phyloP scores from a whole-genome alignment of 371 early-diverging fungal genomes.

The Mucor piriformis region DNA sequence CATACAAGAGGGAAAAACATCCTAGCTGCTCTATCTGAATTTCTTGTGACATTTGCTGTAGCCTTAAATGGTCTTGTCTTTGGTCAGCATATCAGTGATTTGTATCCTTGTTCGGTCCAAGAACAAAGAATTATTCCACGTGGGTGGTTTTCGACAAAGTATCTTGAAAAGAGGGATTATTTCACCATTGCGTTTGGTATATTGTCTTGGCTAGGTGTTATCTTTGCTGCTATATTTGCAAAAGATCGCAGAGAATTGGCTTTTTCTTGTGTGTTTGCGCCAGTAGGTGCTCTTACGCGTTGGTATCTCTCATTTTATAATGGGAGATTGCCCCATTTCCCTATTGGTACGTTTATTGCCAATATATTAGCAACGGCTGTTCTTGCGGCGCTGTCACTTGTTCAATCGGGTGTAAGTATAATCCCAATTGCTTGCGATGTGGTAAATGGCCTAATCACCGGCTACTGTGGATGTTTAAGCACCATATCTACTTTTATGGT shows the following conservation, averaged over 20 bases:
- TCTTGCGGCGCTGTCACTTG: slow-evolving; percentile 55
- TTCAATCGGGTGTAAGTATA: slow-evolving; percentile 31
- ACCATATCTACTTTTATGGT: slow-evolving; percentile 76
- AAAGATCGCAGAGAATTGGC: slow-evolving; percentile 39
- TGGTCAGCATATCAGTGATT: slow-evolving; percentile 51
- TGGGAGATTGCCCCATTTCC: slow-evolving; percentile 35
- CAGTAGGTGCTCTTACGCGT: slow-evolving; percentile 67
- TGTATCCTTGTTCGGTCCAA: neutral
- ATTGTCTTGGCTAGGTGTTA: slow-evolving; percentile 46
- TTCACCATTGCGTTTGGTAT: slow-evolving; percentile 24
- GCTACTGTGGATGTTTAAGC: slow-evolving; percentile 76
- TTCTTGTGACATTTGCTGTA: slow-evolving; percentile 53
- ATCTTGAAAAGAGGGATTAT: slow-evolving; percentile 21
- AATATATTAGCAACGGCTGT: slow-evolving; percentile 65
- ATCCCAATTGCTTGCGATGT: slow-evolving; percentile 50
- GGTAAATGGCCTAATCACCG: slow-evolving; percentile 59
- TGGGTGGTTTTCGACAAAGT: slow-evolving; percentile 20
- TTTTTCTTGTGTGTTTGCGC: slow-evolving; percentile 58
- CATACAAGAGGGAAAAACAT: slow-evolving; percentile 46
- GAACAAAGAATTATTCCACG: slow-evolving; percentile 23
- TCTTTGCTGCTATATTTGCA: slow-evolving; percentile 40
- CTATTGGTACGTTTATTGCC: slow-evolving; percentile 70
- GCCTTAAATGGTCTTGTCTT: slow-evolving; percentile 46
- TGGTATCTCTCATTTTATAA: slow-evolving; percentile 69
- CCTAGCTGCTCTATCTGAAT: slow-evolving; percentile 42